Evolutionary conservation across 768 basidiomycete species (phyloP).

Genomic region (Leucogyrophana mollusca): DNA sequence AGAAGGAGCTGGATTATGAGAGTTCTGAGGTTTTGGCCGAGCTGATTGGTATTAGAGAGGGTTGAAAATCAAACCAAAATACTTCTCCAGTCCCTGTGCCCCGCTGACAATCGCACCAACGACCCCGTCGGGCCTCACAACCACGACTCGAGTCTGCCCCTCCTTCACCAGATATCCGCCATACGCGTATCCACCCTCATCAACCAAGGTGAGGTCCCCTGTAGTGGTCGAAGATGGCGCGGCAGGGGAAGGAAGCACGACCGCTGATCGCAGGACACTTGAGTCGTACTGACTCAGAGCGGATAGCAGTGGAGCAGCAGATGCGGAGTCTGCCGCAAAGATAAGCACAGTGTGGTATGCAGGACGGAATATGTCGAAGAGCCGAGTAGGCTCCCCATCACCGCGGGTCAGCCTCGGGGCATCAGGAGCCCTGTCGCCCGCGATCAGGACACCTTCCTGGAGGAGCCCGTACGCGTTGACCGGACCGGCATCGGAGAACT

Average conservation of each 20-base stretch:
- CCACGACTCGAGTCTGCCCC: too few relatives aligned
- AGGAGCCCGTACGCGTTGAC: slow-evolving; percentile 8
- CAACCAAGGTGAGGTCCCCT: slow-evolving; percentile 30
- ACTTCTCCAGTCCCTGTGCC: slow-evolving; percentile 11
- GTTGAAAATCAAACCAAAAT: too few relatives aligned
- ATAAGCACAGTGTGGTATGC: slow-evolving; percentile 28
- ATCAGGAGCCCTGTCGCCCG: slow-evolving; percentile 14
- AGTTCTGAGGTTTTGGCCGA: slow-evolving; percentile 24
- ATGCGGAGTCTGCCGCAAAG: slow-evolving; percentile 14
- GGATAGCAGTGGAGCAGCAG: slow-evolving; percentile 7
- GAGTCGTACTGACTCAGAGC: too few relatives aligned
- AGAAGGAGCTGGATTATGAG: slow-evolving; percentile 23
- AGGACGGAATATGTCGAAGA: slow-evolving; percentile 25
- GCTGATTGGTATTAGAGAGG: slow-evolving; percentile 16
- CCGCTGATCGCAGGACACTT: too few relatives aligned
- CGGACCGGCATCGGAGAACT: slow-evolving; percentile 3
- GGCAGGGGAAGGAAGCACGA: slow-evolving; percentile 11
- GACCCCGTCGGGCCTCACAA: too few relatives aligned
- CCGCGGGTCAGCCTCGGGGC: slow-evolving; percentile 9
- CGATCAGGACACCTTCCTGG: slow-evolving; percentile 7
- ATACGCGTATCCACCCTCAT: too few relatives aligned
- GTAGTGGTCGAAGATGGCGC: not conserved
- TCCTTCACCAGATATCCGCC: too few relatives aligned
- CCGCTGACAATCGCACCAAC: slow-evolving; percentile 32
- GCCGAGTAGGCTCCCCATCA: slow-evolving; percentile 3